A percentile compares a stretch with the other conserved stretches of the same genome.
Evolutionary conservation across 306 rosid genomes (phyloP).

Genomic region (Quercus suber): DNA sequence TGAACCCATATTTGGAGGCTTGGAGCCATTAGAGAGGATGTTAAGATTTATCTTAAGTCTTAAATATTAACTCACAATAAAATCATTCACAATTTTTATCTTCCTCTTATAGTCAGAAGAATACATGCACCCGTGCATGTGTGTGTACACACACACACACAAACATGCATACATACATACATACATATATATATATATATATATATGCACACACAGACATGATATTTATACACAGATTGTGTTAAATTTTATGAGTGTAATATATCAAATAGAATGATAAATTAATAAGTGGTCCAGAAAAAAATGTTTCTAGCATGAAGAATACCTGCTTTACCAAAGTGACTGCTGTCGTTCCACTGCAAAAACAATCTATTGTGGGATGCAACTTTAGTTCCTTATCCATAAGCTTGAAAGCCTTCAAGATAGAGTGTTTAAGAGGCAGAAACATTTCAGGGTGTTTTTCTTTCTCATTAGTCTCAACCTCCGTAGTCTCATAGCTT

Average conservation of each 20-base stretch:
- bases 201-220: no score
- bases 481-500: slow-evolving; percentile 28
- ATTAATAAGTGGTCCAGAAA: neutral
- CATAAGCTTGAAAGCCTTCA: slow-evolving; percentile 49
- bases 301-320: neutral
- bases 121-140: neutral
- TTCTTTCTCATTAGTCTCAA: slow-evolving; percentile 21
- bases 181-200: no score
- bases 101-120: neutral
- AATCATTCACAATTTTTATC: neutral
- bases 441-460: slow-evolving; percentile 37
- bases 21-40: neutral
- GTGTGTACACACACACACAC: neutral
- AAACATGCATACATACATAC: no score
- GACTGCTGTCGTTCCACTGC: slow-evolving; percentile 55
- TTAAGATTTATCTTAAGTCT: neutral
- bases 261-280: no score
- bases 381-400: slow-evolving; percentile 49
- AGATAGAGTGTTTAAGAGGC: slow-evolving; percentile 37
- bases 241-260: neutral
- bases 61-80: neutral
- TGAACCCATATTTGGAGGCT: no score
- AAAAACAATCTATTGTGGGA: slow-evolving; percentile 49
- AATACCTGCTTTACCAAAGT: slow-evolving; percentile 48
- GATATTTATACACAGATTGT: neutral